Evolutionary conservation across 169 alveolate genomes (phyloP).

Genomic region (Cryptosporidium sp.): DNA sequence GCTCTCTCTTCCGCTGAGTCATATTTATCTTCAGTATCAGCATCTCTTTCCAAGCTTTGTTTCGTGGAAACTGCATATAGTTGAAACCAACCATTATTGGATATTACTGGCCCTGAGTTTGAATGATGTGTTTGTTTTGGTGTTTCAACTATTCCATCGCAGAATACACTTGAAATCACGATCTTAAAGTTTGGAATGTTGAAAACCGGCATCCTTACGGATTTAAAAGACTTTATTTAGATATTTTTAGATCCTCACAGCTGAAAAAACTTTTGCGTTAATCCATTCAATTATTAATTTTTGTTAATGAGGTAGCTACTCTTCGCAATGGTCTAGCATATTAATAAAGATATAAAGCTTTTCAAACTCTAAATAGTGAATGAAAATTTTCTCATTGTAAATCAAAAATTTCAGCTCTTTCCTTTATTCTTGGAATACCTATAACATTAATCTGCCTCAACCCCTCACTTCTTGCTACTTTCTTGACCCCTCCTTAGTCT

Average conservation of each 20-base stretch:
- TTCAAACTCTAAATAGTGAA: neutral
- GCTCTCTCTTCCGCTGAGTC: neutral
- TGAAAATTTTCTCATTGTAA: neutral
- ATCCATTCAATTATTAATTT: neutral
- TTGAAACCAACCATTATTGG: conserved; percentile 73
- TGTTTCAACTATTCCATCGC: conserved; percentile 5
- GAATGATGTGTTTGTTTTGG: conserved; percentile 13
- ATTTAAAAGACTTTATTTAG: neutral
- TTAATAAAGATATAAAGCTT: neutral
- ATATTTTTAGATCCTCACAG: neutral
- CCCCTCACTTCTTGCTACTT: neutral
- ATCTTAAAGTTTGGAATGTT: conserved; percentile 26
- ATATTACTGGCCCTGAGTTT: neutral
- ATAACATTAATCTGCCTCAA: neutral
- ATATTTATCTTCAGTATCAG: neutral
- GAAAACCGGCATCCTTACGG: neutral
- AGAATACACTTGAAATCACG: conserved; percentile 2
- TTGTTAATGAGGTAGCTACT: neutral
- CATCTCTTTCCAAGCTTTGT: neutral
- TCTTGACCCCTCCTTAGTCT: neutral
- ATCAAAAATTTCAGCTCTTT: neutral
- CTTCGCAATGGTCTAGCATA: neutral
- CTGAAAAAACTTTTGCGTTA: neutral
- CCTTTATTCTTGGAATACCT: neutral
- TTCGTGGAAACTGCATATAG: conserved; percentile 39